These are phyloP conservation scores for Saturnispora ahearnii DNA, from an alignment of 805 yeast genomes.

Conservation along the genomic window DNA sequence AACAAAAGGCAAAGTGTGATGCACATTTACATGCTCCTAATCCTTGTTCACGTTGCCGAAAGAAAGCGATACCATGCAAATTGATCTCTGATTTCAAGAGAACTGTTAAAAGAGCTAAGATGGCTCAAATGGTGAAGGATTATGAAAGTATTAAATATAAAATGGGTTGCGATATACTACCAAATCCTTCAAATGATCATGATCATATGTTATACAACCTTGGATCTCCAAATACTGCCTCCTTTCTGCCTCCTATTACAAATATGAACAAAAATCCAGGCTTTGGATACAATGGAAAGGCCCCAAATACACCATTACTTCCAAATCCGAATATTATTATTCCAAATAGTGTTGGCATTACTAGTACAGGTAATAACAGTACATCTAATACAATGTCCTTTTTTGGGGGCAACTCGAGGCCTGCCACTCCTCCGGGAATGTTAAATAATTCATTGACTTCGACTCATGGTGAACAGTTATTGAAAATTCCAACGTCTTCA, in stretches of 20 bases:
- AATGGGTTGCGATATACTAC: conserved; percentile 5
- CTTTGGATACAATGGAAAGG: not conserved
- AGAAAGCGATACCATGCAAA: conserved; percentile 60
- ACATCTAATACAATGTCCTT: not conserved
- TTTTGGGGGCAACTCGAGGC: not conserved
- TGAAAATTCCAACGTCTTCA: not conserved
- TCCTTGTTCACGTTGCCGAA: conserved; percentile 76
- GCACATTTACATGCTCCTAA: conserved; percentile 66
- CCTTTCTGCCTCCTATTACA: not conserved
- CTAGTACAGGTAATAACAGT: not conserved
- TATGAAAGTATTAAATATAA: conserved; percentile 49
- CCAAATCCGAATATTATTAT: conserved; percentile 9
- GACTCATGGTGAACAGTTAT: not conserved
- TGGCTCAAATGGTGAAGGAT: conserved; percentile 77
- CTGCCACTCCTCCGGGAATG: conserved; percentile 1
- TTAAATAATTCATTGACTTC: not conserved
- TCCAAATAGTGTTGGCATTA: not conserved
- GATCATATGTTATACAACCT: not conserved
- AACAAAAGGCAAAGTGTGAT: conserved; percentile 88
- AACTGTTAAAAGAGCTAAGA: conserved; percentile 78
- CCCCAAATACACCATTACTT: not conserved
- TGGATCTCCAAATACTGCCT: not conserved
- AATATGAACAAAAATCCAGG: not conserved
- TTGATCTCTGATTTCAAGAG: conserved; percentile 77
- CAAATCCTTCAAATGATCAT: not conserved